A percentile compares a stretch with the other conserved stretches of the same genome.
Evolutionary conservation across 148 eudicot species (phyloP).

Genomic region (Spergularia marina): DNA sequence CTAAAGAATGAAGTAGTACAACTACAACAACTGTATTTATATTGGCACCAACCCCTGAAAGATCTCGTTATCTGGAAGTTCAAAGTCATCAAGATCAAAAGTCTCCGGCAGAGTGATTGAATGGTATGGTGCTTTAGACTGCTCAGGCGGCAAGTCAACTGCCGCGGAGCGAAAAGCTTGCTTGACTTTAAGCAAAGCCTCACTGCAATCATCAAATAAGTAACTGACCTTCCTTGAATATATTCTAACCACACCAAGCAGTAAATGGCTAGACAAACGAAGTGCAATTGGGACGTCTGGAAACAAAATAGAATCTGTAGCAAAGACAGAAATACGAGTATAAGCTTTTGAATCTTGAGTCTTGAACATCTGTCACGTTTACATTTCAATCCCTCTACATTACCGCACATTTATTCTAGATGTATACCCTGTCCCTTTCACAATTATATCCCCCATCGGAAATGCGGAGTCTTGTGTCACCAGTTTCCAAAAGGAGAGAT

Average conservation of each 20-base stretch:
- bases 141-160: constrained; percentile 96
- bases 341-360: not conserved
- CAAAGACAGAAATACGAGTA: constrained; percentile 2
- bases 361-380: not conserved
- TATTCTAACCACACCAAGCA: constrained; percentile 98
- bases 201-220: constrained; percentile 97
- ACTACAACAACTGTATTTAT: no score
- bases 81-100: constrained; percentile 98
- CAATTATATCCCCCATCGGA: no score
- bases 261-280: constrained; percentile 94
- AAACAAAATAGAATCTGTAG: constrained; percentile 78
- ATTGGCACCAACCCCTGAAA: constrained; percentile 65
- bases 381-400: not conserved
- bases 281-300: constrained; percentile 97
- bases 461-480: no score
- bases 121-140: constrained; percentile 96
- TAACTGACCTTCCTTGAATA: constrained; percentile 89
- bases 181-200: constrained; percentile 84
- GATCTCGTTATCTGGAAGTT: constrained; percentile 80
- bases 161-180: constrained; percentile 95
- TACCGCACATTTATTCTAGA: not conserved
- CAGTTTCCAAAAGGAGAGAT: no score
- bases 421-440: no score
- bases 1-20: not conserved
- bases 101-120: constrained; percentile 97